phyloP scores from a whole-genome alignment of 257 asterid species.

The Solanum lycopersicoides region DNA sequence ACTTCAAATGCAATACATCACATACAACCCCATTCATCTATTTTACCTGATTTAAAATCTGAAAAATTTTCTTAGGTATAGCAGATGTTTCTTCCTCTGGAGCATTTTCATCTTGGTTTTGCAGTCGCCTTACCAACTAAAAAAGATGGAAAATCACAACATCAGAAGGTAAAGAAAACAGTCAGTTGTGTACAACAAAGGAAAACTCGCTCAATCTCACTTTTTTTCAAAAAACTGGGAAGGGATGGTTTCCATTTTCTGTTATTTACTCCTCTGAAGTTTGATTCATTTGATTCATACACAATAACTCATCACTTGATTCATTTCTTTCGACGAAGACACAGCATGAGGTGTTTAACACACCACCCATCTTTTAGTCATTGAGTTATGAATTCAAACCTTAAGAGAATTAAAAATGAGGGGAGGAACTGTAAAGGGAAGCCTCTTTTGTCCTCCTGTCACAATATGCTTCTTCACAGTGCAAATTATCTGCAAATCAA shows the following conservation, averaged over 20 bases:
- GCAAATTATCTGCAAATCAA: conserved; percentile 58
- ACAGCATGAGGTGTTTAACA: background rate
- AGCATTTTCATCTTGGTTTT: conserved; percentile 52
- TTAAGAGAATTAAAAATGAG: conserved; percentile 73
- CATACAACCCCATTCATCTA: background rate
- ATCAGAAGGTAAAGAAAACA: background rate
- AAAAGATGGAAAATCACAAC: conserved; percentile 2
- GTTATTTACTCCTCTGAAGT: background rate
- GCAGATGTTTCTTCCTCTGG: conserved; percentile 62
- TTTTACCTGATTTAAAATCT: conserved; percentile 67
- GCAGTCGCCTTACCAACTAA: conserved; percentile 83
- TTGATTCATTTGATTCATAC: background rate
- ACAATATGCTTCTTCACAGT: conserved; percentile 80
- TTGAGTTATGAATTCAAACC: conserved; percentile 30
- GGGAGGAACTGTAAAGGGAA: conserved; percentile 83
- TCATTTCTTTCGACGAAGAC: background rate
- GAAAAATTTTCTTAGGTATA: conserved; percentile 76
- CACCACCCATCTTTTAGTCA: background rate
- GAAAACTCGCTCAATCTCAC: background rate
- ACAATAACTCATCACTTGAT: background rate
- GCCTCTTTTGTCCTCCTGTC: conserved; percentile 89
- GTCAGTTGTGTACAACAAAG: background rate
- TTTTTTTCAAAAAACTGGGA: background rate
- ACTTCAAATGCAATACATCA: background rate
- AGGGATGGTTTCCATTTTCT: background rate